A percentile compares a stretch with the other conserved stretches of the same genome.
Conservation (phyloP, 1,284 basidiomycete species). For the Neonothopanus nambi region DNA sequence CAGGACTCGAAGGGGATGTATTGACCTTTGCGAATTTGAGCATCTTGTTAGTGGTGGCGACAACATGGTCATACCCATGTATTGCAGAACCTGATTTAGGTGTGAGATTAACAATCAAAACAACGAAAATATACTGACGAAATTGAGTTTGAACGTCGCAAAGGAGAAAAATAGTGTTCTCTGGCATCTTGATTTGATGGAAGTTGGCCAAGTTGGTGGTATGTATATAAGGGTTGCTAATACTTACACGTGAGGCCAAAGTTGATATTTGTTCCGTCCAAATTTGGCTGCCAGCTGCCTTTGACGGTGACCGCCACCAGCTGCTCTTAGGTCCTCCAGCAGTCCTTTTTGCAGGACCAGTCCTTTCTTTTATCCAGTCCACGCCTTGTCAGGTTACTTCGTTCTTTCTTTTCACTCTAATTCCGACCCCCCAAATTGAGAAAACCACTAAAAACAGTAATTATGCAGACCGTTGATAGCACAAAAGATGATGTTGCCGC, state of each 20-base stretch:
- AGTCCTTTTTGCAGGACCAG: conserved; percentile 13
- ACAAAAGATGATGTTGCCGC: conserved; percentile 13
- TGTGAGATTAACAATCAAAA: conserved; percentile 5
- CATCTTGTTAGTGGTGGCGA: conserved; percentile 72
- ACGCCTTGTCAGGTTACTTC: conserved; percentile 25
- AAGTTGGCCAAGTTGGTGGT: conserved; percentile 51
- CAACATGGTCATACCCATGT: conserved; percentile 70
- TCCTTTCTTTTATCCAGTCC: conserved; percentile 30
- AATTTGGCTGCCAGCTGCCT: conserved; percentile 2
- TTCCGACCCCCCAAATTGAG: conserved; percentile 1
- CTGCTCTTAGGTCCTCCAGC: conserved; percentile 3
- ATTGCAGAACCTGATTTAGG: conserved; percentile 49
- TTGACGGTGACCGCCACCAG: neutral
- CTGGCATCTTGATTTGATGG: no score
- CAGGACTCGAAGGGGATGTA: neutral
- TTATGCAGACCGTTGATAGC: conserved; percentile 12
- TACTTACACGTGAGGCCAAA: neutral
- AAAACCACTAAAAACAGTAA: conserved; percentile 6
- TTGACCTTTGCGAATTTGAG: conserved; percentile 72
- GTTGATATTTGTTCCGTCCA: conserved; percentile 13
- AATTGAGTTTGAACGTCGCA: conserved; percentile 83
- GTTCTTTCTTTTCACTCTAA: conserved; percentile 19
- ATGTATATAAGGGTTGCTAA: conserved; percentile 24
- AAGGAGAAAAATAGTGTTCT: conserved; percentile 54
- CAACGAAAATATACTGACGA: conserved; percentile 44